Evolutionary conservation across 495 filamentous ascomycete genomes (phyloP), one percentile per base, ranked within the genome.

Genomic region (Haplographium delicatum): DNA sequence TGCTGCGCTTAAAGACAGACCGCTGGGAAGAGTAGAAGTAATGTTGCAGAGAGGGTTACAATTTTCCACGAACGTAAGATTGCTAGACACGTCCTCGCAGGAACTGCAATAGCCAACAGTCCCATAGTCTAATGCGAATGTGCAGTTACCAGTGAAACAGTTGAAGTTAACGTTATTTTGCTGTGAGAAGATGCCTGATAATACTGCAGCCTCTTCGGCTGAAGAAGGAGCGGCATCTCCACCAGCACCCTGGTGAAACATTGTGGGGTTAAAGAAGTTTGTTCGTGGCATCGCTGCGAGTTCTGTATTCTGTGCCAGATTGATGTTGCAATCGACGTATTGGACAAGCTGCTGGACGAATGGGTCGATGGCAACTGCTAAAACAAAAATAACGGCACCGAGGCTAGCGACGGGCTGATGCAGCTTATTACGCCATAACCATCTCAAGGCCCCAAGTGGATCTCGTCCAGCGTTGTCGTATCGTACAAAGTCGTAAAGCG

Each of bases 381-480:
- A 10, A 15, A 45, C 18, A 11, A 30, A 28, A 5, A 45, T 45
- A 10, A 45, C 7, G 31, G 42, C 42, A 4, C 42, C 42, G 18
- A 45, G 31, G 5, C 23, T 15, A 15, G 42, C 18, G 11, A 45
- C n/a, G 4, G 42, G 42, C 9, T 45, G 42, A 10, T 30, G 5
- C 9, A 45, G 27, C 11, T 45, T 22, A n/a, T 45, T 22, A 5
- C 23, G 10, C 57, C 57, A 56, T 16, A 62, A 24, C 34, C 54
- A 34, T 28, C 18, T 22, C 30, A 51, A 39, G 4, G 59, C 50
- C 5, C 59, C 59, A 24, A 43, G 19, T 0, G 57, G 51, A 11
- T 53, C 59, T 11, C 38, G 31, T 19, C 46, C 40, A 35, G 59
- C 59, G 9, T 45, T 37, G 28, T 50, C 44, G 44, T 57, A 62